phyloP scores from a whole-genome alignment of 306 rosid genomes.

The Vigna mungo region DNA sequence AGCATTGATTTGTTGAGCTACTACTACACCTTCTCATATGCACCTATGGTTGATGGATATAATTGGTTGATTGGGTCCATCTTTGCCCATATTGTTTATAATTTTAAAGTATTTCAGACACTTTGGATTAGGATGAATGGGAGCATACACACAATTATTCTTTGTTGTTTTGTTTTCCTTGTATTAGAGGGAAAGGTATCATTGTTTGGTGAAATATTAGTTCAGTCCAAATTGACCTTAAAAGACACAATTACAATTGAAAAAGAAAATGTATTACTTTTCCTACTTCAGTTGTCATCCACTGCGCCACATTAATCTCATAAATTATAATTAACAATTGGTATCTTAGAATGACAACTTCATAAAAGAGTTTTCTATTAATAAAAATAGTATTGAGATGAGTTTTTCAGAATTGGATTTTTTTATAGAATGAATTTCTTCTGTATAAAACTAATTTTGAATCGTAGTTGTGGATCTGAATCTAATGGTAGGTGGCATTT shows the following conservation, averaged over 20 bases:
- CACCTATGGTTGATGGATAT: constrained; percentile 9
- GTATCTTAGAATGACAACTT: too few species aligned
- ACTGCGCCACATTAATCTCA: constrained; percentile 31
- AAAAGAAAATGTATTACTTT: neutral
- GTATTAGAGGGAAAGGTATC: constrained; percentile 36
- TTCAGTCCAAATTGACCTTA: constrained; percentile 45
- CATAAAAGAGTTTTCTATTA: too few species aligned
- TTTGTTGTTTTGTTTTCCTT: neutral
- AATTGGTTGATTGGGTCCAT: constrained; percentile 40
- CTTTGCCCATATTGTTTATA: constrained; percentile 29
- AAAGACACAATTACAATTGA: constrained; percentile 8
- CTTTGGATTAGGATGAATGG: constrained; percentile 39
- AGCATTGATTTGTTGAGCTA: constrained; percentile 42
- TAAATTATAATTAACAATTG: neutral
- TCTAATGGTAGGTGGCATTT: too few species aligned
- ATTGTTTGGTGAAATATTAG: constrained; percentile 50
- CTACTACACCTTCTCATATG: constrained; percentile 37
- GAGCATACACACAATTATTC: neutral
- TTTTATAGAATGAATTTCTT: too few species aligned
- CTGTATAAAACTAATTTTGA: too few species aligned
- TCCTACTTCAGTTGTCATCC: constrained; percentile 36
- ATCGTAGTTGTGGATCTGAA: too few species aligned
- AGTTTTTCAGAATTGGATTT: too few species aligned
- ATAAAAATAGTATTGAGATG: too few species aligned
- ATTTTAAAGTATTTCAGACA: constrained; percentile 30